These are phyloP conservation scores for Mycena galopus DNA, from an alignment of 768 basidiomycete genomes.

Conservation along the genomic window DNA sequence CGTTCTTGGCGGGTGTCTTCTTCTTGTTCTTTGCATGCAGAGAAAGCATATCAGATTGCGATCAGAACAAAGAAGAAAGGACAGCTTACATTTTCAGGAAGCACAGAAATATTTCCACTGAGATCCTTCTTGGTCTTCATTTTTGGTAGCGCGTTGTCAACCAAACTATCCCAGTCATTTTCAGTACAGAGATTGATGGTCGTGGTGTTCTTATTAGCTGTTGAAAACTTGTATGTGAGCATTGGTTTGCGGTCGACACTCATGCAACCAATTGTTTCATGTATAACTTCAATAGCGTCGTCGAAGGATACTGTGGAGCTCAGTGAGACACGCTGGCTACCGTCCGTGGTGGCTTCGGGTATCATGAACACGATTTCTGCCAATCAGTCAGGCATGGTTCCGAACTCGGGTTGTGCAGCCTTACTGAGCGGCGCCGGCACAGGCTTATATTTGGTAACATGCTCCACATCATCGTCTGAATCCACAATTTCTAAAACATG, in stretches of 20 bases:
- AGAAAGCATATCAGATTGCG: neutral
- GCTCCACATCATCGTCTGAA: too few species aligned
- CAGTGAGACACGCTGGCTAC: neutral
- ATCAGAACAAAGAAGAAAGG: too few species aligned
- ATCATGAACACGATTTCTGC: neutral
- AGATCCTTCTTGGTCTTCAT: neutral
- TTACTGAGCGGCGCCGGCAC: neutral
- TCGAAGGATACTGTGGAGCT: neutral
- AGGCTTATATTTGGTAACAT: too few species aligned
- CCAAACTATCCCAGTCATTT: neutral
- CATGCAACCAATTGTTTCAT: too few species aligned
- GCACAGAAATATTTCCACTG: neutral
- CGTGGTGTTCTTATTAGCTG: too few species aligned
- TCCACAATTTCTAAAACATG: too few species aligned
- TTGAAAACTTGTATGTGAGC: too few species aligned
- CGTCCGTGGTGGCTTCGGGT: neutral
- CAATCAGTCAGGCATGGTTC: neutral
- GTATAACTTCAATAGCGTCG: too few species aligned
- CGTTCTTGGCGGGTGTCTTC: neutral
- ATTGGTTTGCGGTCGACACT: too few species aligned
- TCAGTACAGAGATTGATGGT: neutral
- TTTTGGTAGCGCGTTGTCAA: neutral
- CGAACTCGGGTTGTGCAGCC: neutral
- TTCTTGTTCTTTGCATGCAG: neutral
- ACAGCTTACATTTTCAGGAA: constrained; percentile 15